These are phyloP conservation scores for Protea cynaroides DNA, from an alignment of 164 flowering plant species.

Conservation along the genomic window DNA sequence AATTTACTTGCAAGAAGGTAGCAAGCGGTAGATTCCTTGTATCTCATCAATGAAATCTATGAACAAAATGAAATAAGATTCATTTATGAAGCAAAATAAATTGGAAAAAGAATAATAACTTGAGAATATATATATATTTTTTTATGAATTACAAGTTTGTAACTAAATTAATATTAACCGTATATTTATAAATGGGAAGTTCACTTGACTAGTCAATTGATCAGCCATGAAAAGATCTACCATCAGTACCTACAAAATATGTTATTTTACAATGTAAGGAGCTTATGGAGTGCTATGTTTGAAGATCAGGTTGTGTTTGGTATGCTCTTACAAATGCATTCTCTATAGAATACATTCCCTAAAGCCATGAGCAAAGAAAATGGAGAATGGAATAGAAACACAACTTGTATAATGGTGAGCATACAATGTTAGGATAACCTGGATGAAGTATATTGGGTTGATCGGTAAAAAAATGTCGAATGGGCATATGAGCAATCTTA, in stretches of 20 bases:
- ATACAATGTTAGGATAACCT: slow-evolving; percentile 70
- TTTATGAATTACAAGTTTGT: background rate
- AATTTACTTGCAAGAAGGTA: slow-evolving; percentile 72
- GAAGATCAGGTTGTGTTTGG: background rate
- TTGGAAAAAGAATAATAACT: background rate
- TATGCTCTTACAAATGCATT: too few species aligned
- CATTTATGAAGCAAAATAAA: background rate
- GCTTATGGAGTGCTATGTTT: background rate
- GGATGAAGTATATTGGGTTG: slow-evolving; percentile 81
- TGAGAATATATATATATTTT: background rate
- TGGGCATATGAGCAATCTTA: slow-evolving; percentile 71
- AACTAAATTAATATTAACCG: background rate
- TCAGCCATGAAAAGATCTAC: slow-evolving; percentile 99
- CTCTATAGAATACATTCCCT: too few species aligned
- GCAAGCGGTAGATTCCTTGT: slow-evolving; percentile 88
- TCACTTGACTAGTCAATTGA: slow-evolving; percentile 98
- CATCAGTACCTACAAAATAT: slow-evolving; percentile 64
- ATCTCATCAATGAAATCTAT: slow-evolving; percentile 85
- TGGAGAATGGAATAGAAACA: background rate
- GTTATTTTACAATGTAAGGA: background rate
- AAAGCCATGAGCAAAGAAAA: background rate
- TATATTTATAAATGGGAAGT: background rate
- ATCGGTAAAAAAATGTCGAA: slow-evolving; percentile 73
- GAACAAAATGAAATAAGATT: background rate
- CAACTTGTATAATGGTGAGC: slow-evolving; percentile 94